These are phyloP conservation scores for Candida berthetii DNA, from an alignment of 805 yeast species.

Conservation along the genomic window DNA sequence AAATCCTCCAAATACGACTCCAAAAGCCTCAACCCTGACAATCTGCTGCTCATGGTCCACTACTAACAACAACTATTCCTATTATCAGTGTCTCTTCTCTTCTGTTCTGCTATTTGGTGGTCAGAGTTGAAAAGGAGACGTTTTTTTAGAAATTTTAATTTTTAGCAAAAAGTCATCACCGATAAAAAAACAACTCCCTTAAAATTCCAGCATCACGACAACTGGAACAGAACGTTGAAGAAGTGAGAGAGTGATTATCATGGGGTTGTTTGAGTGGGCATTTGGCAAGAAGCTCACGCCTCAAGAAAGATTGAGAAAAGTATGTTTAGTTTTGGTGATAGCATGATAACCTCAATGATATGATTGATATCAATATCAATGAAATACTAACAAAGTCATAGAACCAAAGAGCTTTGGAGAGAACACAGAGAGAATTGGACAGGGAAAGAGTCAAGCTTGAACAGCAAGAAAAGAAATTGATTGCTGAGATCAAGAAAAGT, in stretches of 20 bases:
- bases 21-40: slow-evolving; percentile 15
- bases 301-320: slow-evolving; percentile 85
- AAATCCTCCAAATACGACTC: slow-evolving; percentile 22
- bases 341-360: too few relatives aligned
- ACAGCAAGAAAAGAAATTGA: slow-evolving; percentile 84
- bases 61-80: too few relatives aligned
- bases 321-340: slow-evolving; percentile 24
- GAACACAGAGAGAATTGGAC: slow-evolving; percentile 89
- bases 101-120: too few relatives aligned
- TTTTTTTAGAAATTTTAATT: too few relatives aligned
- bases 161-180: too few relatives aligned
- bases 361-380: neutral
- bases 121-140: too few relatives aligned
- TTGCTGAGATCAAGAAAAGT: slow-evolving; percentile 80
- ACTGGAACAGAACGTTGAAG: too few relatives aligned
- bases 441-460: slow-evolving; percentile 84
- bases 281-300: slow-evolving; percentile 93
- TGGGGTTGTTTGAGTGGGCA: slow-evolving; percentile 85
- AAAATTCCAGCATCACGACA: too few relatives aligned
- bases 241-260: slow-evolving; percentile 10
- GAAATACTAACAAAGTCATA: slow-evolving; percentile 12
- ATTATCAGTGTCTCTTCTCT: too few relatives aligned
- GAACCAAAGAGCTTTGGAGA: slow-evolving; percentile 92
- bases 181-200: too few relatives aligned
- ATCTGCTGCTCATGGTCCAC: slow-evolving; percentile 5